phyloP scores from a whole-genome alignment of 192 early-diverging fungal genomes.

The Jimgerdemannia lactiflua region DNA sequence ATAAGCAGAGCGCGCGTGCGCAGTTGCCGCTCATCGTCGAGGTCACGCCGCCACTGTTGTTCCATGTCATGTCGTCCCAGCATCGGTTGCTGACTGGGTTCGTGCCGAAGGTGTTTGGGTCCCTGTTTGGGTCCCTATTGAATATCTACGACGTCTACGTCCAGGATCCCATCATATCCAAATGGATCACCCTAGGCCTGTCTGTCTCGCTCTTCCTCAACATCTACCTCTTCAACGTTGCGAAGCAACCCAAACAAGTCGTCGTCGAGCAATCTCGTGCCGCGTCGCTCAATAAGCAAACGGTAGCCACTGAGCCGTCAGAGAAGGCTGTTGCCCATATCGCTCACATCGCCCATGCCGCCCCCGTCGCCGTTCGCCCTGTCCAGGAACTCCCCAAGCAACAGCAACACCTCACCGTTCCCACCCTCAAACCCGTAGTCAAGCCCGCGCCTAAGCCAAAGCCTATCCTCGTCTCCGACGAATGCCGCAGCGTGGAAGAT shows the following conservation, averaged over 20 bases:
- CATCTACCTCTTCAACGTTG: conserved; percentile 58
- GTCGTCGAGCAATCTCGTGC: conserved; percentile 14
- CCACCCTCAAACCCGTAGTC: not conserved
- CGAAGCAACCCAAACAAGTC: conserved; percentile 45
- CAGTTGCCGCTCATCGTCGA: conserved; percentile 47
- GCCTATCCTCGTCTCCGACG: not conserved
- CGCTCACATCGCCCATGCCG: conserved; percentile 3
- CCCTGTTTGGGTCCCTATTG: conserved; percentile 36
- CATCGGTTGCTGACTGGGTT: conserved; percentile 26
- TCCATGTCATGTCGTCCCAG: conserved; percentile 28
- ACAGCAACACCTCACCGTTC: not conserved
- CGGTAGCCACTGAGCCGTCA: not conserved
- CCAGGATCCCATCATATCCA: conserved; percentile 55
- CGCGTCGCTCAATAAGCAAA: not conserved
- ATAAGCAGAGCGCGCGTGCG: conserved; percentile 30
- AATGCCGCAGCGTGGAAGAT: conserved; percentile 25
- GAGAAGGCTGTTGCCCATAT: not conserved
- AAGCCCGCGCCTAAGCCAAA: not conserved
- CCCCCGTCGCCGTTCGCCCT: conserved; percentile 20
- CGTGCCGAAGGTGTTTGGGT: conserved; percentile 17
- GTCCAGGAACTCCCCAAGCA: conserved; percentile 20
- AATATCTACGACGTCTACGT: conserved; percentile 47
- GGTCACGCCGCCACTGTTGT: conserved; percentile 45
- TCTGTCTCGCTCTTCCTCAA: conserved; percentile 51
- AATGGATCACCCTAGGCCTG: conserved; percentile 48